These are phyloP conservation scores for Adansonia digitata DNA, from an alignment of 345 rosid species.

Conservation along the genomic window DNA sequence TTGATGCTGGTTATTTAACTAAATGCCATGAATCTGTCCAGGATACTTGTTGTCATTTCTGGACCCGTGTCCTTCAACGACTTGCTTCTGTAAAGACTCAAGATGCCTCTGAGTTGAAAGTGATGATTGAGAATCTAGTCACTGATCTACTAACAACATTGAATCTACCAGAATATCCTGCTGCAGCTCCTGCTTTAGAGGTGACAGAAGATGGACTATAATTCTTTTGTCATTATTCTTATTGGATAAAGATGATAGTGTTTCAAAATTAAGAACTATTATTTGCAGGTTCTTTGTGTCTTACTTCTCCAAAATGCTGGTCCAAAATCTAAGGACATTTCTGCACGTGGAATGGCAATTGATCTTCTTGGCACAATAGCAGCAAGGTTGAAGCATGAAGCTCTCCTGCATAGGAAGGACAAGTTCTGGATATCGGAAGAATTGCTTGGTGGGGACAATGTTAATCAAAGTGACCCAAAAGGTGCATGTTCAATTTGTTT, in stretches of 20 bases:
- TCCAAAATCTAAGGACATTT: constrained; percentile 80
- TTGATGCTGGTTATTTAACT: constrained; percentile 61
- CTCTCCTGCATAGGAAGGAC: constrained; percentile 49
- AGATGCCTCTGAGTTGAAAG: constrained; percentile 92
- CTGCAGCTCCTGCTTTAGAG: constrained; percentile 91
- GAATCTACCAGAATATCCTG: constrained; percentile 94
- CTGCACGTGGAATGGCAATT: constrained; percentile 92
- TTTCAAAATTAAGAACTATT: constrained; percentile 21
- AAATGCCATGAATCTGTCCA: constrained; percentile 81
- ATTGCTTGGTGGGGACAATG: constrained; percentile 42
- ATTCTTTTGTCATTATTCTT: constrained; percentile 10
- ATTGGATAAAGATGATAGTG: constrained; percentile 1
- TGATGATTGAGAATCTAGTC: constrained; percentile 87
- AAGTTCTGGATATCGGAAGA: constrained; percentile 63
- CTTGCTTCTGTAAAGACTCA: constrained; percentile 75
- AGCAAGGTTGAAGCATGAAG: constrained; percentile 82
- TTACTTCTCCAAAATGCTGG: constrained; percentile 95
- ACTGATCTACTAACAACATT: constrained; percentile 81
- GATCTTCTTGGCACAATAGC: constrained; percentile 93
- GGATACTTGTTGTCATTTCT: constrained; percentile 91
- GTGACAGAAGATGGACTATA: constrained; percentile 32
- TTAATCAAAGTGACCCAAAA: constrained; percentile 35
- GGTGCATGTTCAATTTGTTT: constrained; percentile 70
- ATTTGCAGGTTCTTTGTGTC: constrained; percentile 91
- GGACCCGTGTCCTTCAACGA: constrained; percentile 97